Percentiles rank a stretch among this genome's conserved stretches.
Conservation (phyloP, 306 rosid genomes). For the Rubus parviflorus region DNA sequence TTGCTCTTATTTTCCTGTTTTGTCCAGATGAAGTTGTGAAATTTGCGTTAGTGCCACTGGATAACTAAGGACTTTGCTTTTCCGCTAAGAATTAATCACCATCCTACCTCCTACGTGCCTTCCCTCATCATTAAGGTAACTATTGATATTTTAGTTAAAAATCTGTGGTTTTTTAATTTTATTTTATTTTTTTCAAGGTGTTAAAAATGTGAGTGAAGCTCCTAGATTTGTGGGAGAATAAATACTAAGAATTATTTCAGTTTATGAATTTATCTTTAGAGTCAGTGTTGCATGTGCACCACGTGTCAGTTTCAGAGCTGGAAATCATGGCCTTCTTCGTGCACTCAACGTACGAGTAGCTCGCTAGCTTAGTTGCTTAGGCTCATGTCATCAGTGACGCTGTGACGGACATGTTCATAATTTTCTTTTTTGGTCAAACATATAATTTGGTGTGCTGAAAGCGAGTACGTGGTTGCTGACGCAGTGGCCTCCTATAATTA, state of each 20-base stretch:
- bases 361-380: not conserved
- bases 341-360: not conserved
- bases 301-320: not conserved
- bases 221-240: no score
- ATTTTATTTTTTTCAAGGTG: no score
- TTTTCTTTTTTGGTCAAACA: no score
- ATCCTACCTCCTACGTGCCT: not conserved
- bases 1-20: not conserved
- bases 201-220: no score
- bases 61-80: not conserved
- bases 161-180: no score
- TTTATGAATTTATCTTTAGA: not conserved
- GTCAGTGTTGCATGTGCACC: not conserved
- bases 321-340: not conserved
- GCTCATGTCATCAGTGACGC: not conserved
- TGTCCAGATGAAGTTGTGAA: not conserved
- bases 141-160: no score
- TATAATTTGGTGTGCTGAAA: no score
- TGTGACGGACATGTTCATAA: not conserved
- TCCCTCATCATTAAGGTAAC: no score
- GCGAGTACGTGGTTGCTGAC: not conserved
- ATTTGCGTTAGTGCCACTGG: constrained; percentile 12
- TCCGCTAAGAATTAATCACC: not conserved
- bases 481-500: no score
- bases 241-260: no score